These are phyloP conservation scores for Amanita fuliginea DNA, from an alignment of 768 basidiomycete species.

Conservation along the genomic window DNA sequence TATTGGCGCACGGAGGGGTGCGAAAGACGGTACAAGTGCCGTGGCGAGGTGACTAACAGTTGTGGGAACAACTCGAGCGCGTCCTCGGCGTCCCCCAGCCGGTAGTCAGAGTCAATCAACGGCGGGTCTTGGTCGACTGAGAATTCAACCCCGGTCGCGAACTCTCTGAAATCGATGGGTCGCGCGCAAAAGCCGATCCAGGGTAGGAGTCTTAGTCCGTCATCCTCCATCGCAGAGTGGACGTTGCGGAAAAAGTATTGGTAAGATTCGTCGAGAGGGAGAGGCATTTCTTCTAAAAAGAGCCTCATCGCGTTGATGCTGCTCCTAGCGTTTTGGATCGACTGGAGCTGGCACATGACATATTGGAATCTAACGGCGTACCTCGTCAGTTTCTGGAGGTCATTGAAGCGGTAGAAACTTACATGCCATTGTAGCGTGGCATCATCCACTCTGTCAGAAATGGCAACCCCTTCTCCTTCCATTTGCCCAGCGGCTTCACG, in stretches of 20 bases:
- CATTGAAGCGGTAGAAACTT: background rate
- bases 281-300: background rate
- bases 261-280: background rate
- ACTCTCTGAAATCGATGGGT: background rate
- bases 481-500: background rate
- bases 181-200: background rate
- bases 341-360: background rate
- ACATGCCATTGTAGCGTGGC: background rate
- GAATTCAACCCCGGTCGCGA: conserved; percentile 1
- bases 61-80: background rate
- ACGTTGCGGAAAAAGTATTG: background rate
- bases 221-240: background rate
- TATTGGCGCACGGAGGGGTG: background rate
- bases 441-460: background rate
- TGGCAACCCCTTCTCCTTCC: background rate
- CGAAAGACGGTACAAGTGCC: background rate
- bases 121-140: background rate
- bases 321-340: background rate
- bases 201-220: background rate
- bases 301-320: background rate
- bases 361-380: background rate
- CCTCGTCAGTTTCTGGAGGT: background rate
- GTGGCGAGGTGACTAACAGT: background rate
- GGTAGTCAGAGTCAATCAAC: background rate
- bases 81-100: background rate